Conservation (phyloP, 2,329 filamentous ascomycete species). For the Hypoxylon sp. region DNA sequence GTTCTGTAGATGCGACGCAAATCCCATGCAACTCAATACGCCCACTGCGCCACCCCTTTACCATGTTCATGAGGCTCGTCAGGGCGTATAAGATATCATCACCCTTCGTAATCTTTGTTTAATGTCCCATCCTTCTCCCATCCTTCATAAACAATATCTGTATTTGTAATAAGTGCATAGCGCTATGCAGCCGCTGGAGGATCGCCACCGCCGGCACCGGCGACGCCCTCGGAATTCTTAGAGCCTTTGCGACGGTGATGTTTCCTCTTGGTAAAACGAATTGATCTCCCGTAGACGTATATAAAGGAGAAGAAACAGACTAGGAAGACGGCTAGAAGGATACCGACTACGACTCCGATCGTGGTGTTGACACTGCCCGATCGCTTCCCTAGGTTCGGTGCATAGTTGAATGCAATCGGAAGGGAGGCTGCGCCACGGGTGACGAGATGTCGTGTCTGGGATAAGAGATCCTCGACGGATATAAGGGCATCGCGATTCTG, state of each 20-base stretch:
- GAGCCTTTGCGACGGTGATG: slow-evolving; percentile 30
- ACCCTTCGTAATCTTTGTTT: neutral
- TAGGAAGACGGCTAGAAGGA: slow-evolving; percentile 38
- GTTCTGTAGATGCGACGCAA: slow-evolving; percentile 25
- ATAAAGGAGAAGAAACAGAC: slow-evolving; percentile 33
- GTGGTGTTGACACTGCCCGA: slow-evolving; percentile 34
- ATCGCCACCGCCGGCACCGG: slow-evolving; percentile 18
- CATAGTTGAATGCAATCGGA: slow-evolving; percentile 10
- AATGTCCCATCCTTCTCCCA: slow-evolving; percentile 1
- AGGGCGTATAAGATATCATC: too few relatives aligned
- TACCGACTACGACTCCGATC: slow-evolving; percentile 40
- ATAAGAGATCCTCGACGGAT: slow-evolving; percentile 11
- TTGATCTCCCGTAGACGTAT: slow-evolving; percentile 38
- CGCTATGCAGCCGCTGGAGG: slow-evolving; percentile 24
- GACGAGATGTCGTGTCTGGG: slow-evolving; percentile 10
- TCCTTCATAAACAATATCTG: slow-evolving; percentile 6
- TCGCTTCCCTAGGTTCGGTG: slow-evolving; percentile 28
- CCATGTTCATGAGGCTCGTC: too few relatives aligned
- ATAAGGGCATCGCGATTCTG: slow-evolving; percentile 12
- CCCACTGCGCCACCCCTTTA: slow-evolving; percentile 2
- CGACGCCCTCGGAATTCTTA: slow-evolving; percentile 19
- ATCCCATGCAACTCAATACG: slow-evolving; percentile 2
- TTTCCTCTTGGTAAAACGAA: slow-evolving; percentile 31
- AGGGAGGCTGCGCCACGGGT: slow-evolving; percentile 6
- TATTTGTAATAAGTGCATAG: neutral